A percentile compares a stretch with the other conserved stretches of the same genome.
These are phyloP conservation scores for Scenedesmus sp. DNA, from an alignment of 163 green algal genomes.

Conservation along the genomic window DNA sequence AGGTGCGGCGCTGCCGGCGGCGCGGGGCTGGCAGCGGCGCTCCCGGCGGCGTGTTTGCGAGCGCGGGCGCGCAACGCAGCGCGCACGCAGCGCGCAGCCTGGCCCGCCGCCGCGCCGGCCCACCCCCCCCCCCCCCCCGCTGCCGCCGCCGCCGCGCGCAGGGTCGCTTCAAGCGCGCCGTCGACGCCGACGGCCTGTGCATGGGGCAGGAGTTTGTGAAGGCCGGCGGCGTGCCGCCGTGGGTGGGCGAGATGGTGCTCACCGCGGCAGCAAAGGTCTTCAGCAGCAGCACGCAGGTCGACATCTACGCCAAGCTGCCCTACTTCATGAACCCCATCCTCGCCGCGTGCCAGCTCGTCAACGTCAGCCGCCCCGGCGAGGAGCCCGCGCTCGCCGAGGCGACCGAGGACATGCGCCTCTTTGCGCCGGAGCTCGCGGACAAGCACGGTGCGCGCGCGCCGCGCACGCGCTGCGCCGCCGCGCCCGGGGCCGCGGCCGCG, in stretches of 20 bases:
- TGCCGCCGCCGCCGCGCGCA: not conserved
- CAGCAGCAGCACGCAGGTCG: constrained; percentile 45
- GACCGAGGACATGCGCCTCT: constrained; percentile 43
- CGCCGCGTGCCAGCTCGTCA: constrained; percentile 43
- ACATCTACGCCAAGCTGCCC: constrained; percentile 34
- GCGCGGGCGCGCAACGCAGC: too few relatives aligned
- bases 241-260: constrained; percentile 44
- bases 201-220: constrained; percentile 54
- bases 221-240: constrained; percentile 31
- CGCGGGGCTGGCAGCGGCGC: too few relatives aligned
- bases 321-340: constrained; percentile 51
- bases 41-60: too few relatives aligned
- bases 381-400: constrained; percentile 26
- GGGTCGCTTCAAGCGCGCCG: constrained; percentile 43
- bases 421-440: constrained; percentile 12
- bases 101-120: too few relatives aligned
- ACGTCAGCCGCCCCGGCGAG: constrained; percentile 12
- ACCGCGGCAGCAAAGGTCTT: constrained; percentile 42
- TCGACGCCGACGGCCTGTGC: constrained; percentile 36
- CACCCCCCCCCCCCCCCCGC: too few relatives aligned
- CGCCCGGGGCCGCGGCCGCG: too few relatives aligned
- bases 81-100: not conserved
- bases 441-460: constrained; percentile 10
- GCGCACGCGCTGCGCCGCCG: too few relatives aligned
- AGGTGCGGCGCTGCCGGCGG: too few relatives aligned